Percentiles rank a stretch among this genome's conserved stretches.
phyloP scores from a whole-genome alignment of 2,329 filamentous ascomycete genomes.

The Arthrobotrys musiformis region DNA sequence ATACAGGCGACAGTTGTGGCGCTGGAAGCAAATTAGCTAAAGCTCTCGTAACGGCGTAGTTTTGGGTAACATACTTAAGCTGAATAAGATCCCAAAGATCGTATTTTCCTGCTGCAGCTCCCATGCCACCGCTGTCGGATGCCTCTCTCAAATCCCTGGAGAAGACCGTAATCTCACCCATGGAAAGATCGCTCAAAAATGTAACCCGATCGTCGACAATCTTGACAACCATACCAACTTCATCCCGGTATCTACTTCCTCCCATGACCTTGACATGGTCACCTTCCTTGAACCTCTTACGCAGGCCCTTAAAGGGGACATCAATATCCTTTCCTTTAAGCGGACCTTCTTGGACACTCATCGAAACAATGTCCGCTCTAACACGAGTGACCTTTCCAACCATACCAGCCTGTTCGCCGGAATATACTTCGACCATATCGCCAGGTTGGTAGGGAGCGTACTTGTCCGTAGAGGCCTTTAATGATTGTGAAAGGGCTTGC shows the following conservation, averaged over 20 bases:
- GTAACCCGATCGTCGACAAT: conserved; percentile 93
- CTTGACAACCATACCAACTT: conserved; percentile 96
- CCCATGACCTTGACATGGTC: conserved; percentile 99
- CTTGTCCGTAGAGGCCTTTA: conserved; percentile 79
- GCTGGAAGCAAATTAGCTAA: conserved; percentile 63
- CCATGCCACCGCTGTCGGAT: conserved; percentile 87
- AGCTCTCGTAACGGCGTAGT: conserved; percentile 44
- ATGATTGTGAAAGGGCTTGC: conserved; percentile 85
- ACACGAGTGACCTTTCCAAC: conserved; percentile 86
- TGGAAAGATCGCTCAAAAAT: conserved; percentile 89
- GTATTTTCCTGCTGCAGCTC: conserved; percentile 82
- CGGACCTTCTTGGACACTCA: conserved; percentile 84
- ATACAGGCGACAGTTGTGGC: conserved; percentile 91
- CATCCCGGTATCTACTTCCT: conserved; percentile 90
- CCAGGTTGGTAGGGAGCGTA: conserved; percentile 84
- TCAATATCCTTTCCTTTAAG: conserved; percentile 86
- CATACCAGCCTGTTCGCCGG: conserved; percentile 93
- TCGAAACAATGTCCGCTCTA: conserved; percentile 88
- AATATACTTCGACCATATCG: conserved; percentile 95
- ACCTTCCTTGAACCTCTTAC: conserved; percentile 90
- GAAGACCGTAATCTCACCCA: conserved; percentile 95
- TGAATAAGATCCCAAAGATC: conserved; percentile 94
- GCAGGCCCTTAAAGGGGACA: conserved; percentile 88
- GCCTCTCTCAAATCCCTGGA: conserved; percentile 96
- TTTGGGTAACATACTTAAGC: conserved; percentile 72